A percentile compares a stretch with the other conserved stretches of the same genome.
Evolutionary conservation across 352 stramenopile species (phyloP).

Genomic region (Phytophthora palmivora): DNA sequence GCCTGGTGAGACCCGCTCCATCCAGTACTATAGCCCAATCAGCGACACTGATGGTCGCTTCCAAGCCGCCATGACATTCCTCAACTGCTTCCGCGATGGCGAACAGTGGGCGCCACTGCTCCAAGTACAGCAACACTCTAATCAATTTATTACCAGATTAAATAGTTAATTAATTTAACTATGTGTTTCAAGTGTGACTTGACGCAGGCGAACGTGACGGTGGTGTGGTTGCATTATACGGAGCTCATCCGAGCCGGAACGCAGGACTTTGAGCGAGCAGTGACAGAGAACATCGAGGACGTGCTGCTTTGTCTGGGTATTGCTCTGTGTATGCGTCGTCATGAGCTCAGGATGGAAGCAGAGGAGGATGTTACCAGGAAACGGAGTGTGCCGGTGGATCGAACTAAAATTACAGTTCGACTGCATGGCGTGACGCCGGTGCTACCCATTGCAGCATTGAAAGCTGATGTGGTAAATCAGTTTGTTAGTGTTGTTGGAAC

Average conservation of each 20-base stretch:
- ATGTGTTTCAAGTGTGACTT: conserved; percentile 49
- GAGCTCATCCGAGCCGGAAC: conserved; percentile 59
- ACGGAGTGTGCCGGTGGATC: conserved; percentile 49
- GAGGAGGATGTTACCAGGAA: conserved; percentile 56
- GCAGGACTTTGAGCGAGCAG: conserved; percentile 56
- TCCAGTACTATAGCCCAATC: conserved; percentile 56
- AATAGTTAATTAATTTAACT: not conserved
- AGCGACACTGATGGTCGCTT: conserved; percentile 63
- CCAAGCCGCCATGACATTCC: conserved; percentile 64
- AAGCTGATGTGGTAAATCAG: conserved; percentile 78
- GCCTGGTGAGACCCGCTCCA: conserved; percentile 50
- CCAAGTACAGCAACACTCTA: conserved; percentile 21
- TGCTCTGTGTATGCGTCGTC: conserved; percentile 66
- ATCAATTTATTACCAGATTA: not conserved
- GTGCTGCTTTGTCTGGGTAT: conserved; percentile 73
- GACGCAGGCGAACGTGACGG: conserved; percentile 51
- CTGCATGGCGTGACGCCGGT: conserved; percentile 75
- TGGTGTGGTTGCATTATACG: conserved; percentile 60
- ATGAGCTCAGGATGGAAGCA: conserved; percentile 60
- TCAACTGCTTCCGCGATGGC: conserved; percentile 57
- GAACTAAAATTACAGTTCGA: conserved; percentile 64
- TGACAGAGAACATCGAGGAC: conserved; percentile 66
- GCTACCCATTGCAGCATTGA: conserved; percentile 72
- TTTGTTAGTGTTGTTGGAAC: conserved; percentile 81
- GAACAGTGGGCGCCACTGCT: conserved; percentile 62